Conservation (phyloP, 2,329 filamentous ascomycete genomes). For the Aspergillus bombycis region DNA sequence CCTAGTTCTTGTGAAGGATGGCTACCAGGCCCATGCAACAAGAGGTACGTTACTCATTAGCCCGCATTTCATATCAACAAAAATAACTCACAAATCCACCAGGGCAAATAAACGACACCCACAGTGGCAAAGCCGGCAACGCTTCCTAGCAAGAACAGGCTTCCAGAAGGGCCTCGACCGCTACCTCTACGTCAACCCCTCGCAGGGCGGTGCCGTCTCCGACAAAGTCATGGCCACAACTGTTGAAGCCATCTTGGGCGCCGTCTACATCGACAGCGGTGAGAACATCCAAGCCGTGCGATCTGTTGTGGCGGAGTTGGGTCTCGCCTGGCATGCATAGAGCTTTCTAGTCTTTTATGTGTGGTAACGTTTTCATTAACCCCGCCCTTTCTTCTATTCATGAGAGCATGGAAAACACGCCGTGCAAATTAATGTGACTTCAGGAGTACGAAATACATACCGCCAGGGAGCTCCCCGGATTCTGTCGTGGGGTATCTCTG, state of each 20-base stretch:
- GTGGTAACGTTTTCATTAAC: too few relatives aligned
- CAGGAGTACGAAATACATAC: too few relatives aligned
- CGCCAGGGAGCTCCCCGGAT: too few relatives aligned
- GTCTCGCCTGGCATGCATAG: conserved; percentile 13
- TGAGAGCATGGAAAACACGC: too few relatives aligned
- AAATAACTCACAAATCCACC: neutral
- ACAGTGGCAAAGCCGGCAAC: conserved; percentile 12
- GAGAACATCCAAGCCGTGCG: conserved; percentile 14
- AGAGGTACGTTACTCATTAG: neutral
- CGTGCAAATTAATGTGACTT: too few relatives aligned
- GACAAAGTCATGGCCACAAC: conserved; percentile 31
- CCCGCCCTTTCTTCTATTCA: too few relatives aligned
- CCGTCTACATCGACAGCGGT: conserved; percentile 33
- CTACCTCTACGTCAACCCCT: conserved; percentile 18
- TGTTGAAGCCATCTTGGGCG: conserved; percentile 40
- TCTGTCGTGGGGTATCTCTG: neutral
- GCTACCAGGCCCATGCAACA: neutral
- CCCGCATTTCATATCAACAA: neutral
- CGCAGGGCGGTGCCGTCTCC: conserved; percentile 21
- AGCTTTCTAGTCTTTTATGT: too few relatives aligned
- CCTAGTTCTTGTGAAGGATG: conserved; percentile 6
- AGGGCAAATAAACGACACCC: conserved; percentile 7
- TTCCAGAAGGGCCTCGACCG: conserved; percentile 9
- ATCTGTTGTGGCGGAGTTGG: conserved; percentile 13
- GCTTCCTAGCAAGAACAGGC: conserved; percentile 17